Base-by-base conservation (phyloP, 306 rosid genomes). In the Carpinus fangiana region DNA sequence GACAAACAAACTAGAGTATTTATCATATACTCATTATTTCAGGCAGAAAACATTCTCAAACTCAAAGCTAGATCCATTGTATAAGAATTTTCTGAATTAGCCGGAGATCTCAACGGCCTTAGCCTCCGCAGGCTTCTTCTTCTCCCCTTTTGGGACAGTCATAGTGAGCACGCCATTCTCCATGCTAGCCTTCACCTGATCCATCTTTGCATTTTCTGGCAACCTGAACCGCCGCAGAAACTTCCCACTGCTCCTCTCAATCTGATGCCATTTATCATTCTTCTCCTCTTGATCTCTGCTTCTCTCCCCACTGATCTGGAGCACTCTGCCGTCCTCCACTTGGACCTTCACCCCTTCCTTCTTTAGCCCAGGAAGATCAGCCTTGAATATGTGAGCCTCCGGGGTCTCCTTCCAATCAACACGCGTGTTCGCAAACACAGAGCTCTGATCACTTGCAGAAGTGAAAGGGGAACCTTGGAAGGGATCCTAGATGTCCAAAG, bases 191-290 rank as follows among this genome's bases (percentile, higher is more conserved):
- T 61, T 61, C 67, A 61, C 67, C 67, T 61, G 67, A 28, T 61
- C 67, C 41, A 61, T 28, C 67, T 61, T 61, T 26, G 67, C 67
- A 61, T 61, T 61, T 28, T 61, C 67, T 1, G 67, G 67, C 41
- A 61, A 12, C 67, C 67, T 61, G 67, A 61, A 61, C 67, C 43
- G 67, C 8, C 67, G 67, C 67, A n/a, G 41, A 28, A 61, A 61
- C 41, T 61, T 61, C 41, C 67, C 67, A 61, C 67, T 61, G 41
- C 67, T 61, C 67, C 67, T 61, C 43, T 61, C 67, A 61, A 28
- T 61, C 67, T 43, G 38, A 10, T 61, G 67, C 67, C 67, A 61
- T 61, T 61, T 61, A 12, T 61, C 67, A 26, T 26, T 28, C 41
- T 61, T 61, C 67, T 61, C 67, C 67, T 61, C 67, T 12, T 61